Percentiles rank a stretch among this genome's conserved stretches.
Evolutionary conservation across 176 grass and related monocot species (phyloP).

Genomic region (Oryza brachyantha): DNA sequence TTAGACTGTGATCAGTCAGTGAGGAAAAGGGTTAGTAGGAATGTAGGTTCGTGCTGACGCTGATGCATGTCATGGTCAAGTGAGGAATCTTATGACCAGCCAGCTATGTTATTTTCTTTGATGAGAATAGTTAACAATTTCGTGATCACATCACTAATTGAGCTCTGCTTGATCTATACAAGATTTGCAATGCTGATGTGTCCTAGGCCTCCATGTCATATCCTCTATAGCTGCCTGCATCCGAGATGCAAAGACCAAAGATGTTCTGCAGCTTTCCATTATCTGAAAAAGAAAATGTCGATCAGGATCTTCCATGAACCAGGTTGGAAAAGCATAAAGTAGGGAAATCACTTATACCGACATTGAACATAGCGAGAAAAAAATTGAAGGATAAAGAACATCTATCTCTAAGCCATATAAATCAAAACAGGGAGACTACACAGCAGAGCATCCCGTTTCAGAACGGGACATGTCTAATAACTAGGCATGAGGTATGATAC

Average conservation of each 20-base stretch:
- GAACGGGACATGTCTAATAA: too few species aligned
- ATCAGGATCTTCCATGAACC: background rate
- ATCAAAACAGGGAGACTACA: background rate
- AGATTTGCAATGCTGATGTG: background rate
- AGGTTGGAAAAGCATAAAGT: background rate
- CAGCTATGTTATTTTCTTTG: conserved; percentile 22
- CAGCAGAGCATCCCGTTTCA: too few species aligned
- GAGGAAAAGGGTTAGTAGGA: background rate
- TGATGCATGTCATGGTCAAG: conserved; percentile 28
- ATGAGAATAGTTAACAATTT: background rate
- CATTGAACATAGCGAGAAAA: background rate
- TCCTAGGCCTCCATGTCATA: background rate
- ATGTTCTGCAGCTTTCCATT: too few species aligned
- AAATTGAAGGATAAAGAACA: background rate
- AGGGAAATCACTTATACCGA: background rate
- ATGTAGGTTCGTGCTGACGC: background rate
- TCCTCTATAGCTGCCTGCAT: background rate
- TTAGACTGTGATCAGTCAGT: conserved; percentile 19
- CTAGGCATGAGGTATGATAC: too few species aligned
- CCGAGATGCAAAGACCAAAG: too few species aligned
- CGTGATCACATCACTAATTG: background rate
- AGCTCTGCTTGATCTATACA: background rate
- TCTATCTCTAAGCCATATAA: background rate
- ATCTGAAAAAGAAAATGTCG: too few species aligned
- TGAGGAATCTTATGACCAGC: conserved; percentile 38